Evolutionary conservation across 805 yeast genomes (phyloP).

Genomic region (Pichia californica): DNA sequence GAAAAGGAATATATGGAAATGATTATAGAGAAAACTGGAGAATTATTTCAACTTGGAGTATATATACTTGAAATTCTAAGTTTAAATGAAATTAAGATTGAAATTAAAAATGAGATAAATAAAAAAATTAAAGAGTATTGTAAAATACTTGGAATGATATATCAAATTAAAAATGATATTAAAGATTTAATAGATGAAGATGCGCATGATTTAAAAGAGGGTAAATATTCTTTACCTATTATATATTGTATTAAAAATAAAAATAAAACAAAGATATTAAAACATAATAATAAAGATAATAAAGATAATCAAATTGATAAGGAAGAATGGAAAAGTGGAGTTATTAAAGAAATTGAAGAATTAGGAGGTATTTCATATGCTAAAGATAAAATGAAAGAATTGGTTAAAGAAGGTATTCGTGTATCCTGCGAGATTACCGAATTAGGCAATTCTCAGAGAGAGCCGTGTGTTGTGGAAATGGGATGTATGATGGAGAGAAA

Average conservation of each 20-base stretch:
- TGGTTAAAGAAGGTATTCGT: background rate
- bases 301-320: background rate
- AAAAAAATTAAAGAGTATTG: conserved; percentile 46
- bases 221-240: conserved; percentile 82
- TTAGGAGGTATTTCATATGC: background rate
- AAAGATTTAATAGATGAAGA: conserved; percentile 59
- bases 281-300: too few relatives aligned
- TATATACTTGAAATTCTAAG: conserved; percentile 41
- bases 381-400: background rate
- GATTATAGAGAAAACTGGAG: conserved; percentile 89
- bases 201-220: conserved; percentile 85
- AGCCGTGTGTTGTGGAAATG: too few relatives aligned
- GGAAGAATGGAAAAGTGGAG: too few relatives aligned
- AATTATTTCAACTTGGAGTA: conserved; percentile 71
- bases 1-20: conserved; percentile 63
- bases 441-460: too few relatives aligned
- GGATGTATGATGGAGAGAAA: too few relatives aligned
- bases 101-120: background rate
- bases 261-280: background rate
- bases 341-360: too few relatives aligned
- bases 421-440: background rate
- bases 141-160: conserved; percentile 71
- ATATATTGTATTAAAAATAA: conserved; percentile 33
- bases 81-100: background rate
- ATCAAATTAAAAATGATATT: conserved; percentile 83